Base-by-base conservation (phyloP, 352 stramenopile genomes). In the Globisporangium iwayamae region DNA sequence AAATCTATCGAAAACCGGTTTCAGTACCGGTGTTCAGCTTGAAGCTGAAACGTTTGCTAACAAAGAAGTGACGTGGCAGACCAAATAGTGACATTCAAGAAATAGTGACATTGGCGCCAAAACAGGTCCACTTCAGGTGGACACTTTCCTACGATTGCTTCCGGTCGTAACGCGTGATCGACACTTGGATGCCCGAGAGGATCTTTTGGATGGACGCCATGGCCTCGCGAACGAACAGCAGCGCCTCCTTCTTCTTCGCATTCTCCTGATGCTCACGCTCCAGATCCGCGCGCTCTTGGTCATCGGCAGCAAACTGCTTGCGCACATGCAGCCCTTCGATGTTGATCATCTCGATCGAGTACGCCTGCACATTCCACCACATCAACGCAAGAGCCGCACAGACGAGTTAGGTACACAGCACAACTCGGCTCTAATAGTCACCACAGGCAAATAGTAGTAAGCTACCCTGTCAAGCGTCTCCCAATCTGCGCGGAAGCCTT, bases 401-500 rank as follows among this genome's bases (percentile, higher is more conserved):
- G 22, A 25, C 22, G 22, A 25, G 22, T 25, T 25, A 25, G 22
- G 22, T 25, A 25, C 22, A 25, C 22, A 25, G 22, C 22, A 25
- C 22, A 25, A 25, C 22, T 25, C 22, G 22, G 22, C 22, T 25
- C 22, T 25, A 25, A 2, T 1, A 25, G 22, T 16, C 3, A n/a
- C 18, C 52, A 43, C 9, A 25, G 1, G 22, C 11, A 46, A 14
- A 1, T 11, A 32, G 3, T 7, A 48, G 22, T 25, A 3, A n/a
- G 55, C 20, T n/a, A 84, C 77, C 73, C 87, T 89, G 62, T 93
- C 81, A 22, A 93, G 78, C 61, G 76, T 69, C 57, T 85, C 77
- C 83, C 83, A 90, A 56, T 91, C 78, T 3, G 70, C 66, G 0
- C 60, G 61, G 30, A 87, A 77, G 14, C 70, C 64, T 43, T 85